These are phyloP conservation scores for Musa acuminata DNA, from an alignment of 176 grass and related monocot genomes.

Conservation along the genomic window DNA sequence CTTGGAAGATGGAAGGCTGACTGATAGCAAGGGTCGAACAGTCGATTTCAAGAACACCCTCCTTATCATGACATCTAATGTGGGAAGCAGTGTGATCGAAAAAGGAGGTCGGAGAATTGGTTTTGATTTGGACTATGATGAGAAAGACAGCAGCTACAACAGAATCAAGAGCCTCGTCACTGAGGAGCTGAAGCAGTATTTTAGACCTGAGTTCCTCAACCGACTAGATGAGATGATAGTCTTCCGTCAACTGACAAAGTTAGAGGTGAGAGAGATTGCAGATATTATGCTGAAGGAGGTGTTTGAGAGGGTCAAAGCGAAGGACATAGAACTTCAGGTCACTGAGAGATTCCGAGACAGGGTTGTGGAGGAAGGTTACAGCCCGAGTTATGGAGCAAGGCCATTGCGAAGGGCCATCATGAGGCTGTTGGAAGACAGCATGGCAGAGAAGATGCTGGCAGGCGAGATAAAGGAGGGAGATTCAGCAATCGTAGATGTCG, in stretches of 20 bases:
- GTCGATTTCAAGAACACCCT: slow-evolving; percentile 16
- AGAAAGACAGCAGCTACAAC: neutral
- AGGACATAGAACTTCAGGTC: neutral
- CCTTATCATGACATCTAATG: slow-evolving; percentile 14
- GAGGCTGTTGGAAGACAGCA: slow-evolving; percentile 7
- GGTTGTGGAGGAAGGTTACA: slow-evolving; percentile 3
- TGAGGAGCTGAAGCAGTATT: neutral
- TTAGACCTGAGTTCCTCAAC: neutral
- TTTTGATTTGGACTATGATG: neutral
- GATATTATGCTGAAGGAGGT: slow-evolving; percentile 3
- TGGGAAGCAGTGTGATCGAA: slow-evolving; percentile 15
- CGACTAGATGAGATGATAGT: neutral
- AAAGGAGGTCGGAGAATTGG: slow-evolving; percentile 3
- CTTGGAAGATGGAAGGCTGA: slow-evolving; percentile 7
- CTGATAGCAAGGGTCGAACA: slow-evolving; percentile 3
- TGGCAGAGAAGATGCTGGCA: slow-evolving; percentile 5
- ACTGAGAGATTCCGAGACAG: neutral
- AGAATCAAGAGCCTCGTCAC: neutral
- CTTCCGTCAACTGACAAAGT: neutral
- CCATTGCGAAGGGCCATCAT: slow-evolving; percentile 1
- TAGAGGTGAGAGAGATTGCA: neutral
- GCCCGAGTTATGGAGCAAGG: slow-evolving; percentile 10
- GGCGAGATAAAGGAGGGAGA: slow-evolving; percentile 3
- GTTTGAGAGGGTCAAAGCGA: neutral
- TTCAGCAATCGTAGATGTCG: neutral